These are phyloP conservation scores for Pontederia crassipes DNA, from an alignment of 176 grass and related monocot genomes.

Conservation along the genomic window DNA sequence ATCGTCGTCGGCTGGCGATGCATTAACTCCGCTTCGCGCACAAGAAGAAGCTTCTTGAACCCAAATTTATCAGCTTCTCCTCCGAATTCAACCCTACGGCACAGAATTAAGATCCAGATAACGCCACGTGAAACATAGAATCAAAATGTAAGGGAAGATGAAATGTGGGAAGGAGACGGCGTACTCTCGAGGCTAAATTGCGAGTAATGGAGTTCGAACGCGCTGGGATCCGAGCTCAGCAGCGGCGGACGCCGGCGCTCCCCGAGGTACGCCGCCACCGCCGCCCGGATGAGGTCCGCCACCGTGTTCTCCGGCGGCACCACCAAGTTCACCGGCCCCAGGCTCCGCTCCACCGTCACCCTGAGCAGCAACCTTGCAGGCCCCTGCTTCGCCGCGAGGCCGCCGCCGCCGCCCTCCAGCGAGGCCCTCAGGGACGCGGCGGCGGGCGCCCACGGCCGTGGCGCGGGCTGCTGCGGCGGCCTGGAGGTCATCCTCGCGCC, in stretches of 20 bases:
- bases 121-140: neutral
- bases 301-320: slow-evolving; percentile 2
- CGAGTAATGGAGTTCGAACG: slow-evolving; percentile 18
- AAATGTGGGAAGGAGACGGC: neutral
- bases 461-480: too few relatives aligned
- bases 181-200: slow-evolving; percentile 18
- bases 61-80: slow-evolving; percentile 14
- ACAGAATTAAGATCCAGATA: neutral
- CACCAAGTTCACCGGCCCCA: slow-evolving; percentile 13
- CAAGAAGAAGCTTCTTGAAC: slow-evolving; percentile 17
- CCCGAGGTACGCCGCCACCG: slow-evolving; percentile 1
- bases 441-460: too few relatives aligned
- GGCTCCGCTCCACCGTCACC: slow-evolving; percentile 19
- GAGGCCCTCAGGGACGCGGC: neutral
- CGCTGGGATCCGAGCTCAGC: slow-evolving; percentile 1
- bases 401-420: slow-evolving; percentile 24
- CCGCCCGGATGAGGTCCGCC: neutral
- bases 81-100: slow-evolving; percentile 11
- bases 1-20: too few relatives aligned
- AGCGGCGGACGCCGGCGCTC: slow-evolving; percentile 12
- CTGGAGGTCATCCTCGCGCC: too few relatives aligned
- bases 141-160: neutral
- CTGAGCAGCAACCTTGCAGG: slow-evolving; percentile 8
- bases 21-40: neutral
- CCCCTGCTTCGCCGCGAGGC: neutral